Evolutionary conservation across 352 stramenopile genomes (phyloP), one percentile per base, ranked within the genome.

Genomic region (Globisporangium ultimum): DNA sequence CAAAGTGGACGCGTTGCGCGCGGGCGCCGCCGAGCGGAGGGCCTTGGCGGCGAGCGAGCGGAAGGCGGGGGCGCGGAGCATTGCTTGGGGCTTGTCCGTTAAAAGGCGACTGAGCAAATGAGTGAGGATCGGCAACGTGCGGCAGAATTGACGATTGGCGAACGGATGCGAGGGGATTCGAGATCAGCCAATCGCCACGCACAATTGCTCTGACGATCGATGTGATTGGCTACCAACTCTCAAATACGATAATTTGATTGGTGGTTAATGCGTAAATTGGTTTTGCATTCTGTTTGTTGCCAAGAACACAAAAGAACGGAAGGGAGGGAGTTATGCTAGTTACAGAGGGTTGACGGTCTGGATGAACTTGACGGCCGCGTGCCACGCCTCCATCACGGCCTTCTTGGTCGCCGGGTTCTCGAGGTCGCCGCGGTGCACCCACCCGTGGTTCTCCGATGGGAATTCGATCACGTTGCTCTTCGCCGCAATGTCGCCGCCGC

Each of bases 371-470:
- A 84, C 73, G 2, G 73, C 73, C 18, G 55, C 61, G 58, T 86
- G 76, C 70, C 80, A 87, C 12, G 76, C 78, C 61, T 84, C 81
- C 67, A 84, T 85, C 15, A 89, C 76, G 13, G 66, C 71, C 41
- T 67, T 57, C 66, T 90, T 89, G 22, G 74, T 89, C 18, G 73
- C 76, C 6, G 74, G 64, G 64, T 93, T 76, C 57, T 72, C 53
- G 50, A 91, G 71, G 73, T 95, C 86, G 53, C 84, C 82, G 59
- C 86, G 86, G 68, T 92, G 77, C 58, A 93, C 82, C 84, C 84
- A 95, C 41, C 86, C 86, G 68, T 95, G 86, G 18, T 84, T 79
- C 74, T 86, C 64, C 57, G 85, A 68, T 12, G 79, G 64, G 57
- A 91, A 95, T 28, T 88, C 67, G 53, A 87, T 56, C 59, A 87